A percentile compares a stretch with the other conserved stretches of the same genome.
These are phyloP conservation scores for Cladophialophora carrionii DNA, from an alignment of 2,329 filamentous ascomycete species.

Conservation along the genomic window DNA sequence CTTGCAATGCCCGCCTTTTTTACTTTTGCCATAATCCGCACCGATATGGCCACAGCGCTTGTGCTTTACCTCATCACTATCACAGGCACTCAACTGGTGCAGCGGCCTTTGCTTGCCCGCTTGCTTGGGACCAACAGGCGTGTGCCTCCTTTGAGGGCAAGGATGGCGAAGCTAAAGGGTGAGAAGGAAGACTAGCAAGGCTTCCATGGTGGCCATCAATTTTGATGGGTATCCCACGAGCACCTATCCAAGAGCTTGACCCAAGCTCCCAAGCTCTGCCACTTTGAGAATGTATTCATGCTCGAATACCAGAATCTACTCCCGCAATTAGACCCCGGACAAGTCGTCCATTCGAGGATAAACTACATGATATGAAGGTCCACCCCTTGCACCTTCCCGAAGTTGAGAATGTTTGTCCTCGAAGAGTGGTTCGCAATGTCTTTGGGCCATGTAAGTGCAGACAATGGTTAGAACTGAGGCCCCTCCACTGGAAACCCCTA, in stretches of 20 bases:
- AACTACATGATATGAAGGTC: no score
- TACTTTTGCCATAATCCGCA: conserved; percentile 22
- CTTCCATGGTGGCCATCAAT: not conserved
- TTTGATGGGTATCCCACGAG: not conserved
- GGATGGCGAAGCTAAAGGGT: conserved; percentile 6
- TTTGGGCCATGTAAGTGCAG: no score
- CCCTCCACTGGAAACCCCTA: no score
- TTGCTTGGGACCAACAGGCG: conserved; percentile 20
- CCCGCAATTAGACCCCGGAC: no score
- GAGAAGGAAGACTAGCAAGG: not conserved
- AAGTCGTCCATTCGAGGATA: no score
- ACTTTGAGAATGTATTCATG: not conserved
- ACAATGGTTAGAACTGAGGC: no score
- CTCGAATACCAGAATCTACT: not conserved
- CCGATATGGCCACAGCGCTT: conserved; percentile 26
- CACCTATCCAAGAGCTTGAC: not conserved
- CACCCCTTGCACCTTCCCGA: no score
- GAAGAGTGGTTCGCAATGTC: no score
- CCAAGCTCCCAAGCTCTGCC: not conserved
- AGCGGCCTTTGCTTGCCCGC: conserved; percentile 22
- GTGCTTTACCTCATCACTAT: conserved; percentile 31
- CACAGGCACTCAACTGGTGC: conserved; percentile 25
- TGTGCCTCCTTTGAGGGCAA: conserved; percentile 19
- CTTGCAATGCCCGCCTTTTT: conserved; percentile 20
- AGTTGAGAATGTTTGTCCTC: no score